Evolutionary conservation across 2,329 filamentous ascomycete species (phyloP).

Genomic region (Apiospora pterosperma): DNA sequence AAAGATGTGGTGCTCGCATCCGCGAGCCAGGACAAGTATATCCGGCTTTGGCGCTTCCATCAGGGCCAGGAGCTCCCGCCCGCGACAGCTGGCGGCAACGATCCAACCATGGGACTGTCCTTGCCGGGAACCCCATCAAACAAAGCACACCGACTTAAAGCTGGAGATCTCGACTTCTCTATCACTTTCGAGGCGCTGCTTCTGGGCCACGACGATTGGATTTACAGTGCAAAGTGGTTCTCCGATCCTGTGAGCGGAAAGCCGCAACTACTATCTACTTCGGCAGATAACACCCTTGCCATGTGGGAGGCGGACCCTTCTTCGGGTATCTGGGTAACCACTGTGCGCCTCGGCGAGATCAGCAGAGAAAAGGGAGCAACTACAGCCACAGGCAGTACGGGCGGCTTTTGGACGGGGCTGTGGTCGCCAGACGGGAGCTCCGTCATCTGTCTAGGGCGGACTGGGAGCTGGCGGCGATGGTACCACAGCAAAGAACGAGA

Average conservation of each 20-base stretch:
- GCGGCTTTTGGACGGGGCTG: constrained; percentile 93
- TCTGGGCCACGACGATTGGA: constrained; percentile 96
- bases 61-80: constrained; percentile 62
- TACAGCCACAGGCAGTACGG: constrained; percentile 91
- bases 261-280: constrained; percentile 79
- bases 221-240: constrained; percentile 83
- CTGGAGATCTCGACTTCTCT: constrained; percentile 61
- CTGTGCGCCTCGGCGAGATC: constrained; percentile 84
- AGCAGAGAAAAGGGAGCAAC: constrained; percentile 94
- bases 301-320: constrained; percentile 84
- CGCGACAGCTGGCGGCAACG: constrained; percentile 49
- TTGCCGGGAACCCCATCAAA: constrained; percentile 75
- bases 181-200: constrained; percentile 92
- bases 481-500: constrained; percentile 57
- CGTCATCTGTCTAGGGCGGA: constrained; percentile 81
- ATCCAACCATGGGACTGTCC: constrained; percentile 56
- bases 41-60: constrained; percentile 87
- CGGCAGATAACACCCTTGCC: constrained; percentile 90
- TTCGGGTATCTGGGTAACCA: constrained; percentile 90
- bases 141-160: constrained; percentile 76
- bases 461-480: constrained; percentile 93
- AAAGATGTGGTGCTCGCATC: constrained; percentile 82
- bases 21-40: constrained; percentile 95
- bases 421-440: constrained; percentile 78
- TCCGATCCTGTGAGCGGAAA: constrained; percentile 43